Percentiles rank a stretch among this genome's conserved stretches.
These are phyloP conservation scores for Geotrichum reessii DNA, from an alignment of 1,139 yeast genomes.

Conservation along the genomic window DNA sequence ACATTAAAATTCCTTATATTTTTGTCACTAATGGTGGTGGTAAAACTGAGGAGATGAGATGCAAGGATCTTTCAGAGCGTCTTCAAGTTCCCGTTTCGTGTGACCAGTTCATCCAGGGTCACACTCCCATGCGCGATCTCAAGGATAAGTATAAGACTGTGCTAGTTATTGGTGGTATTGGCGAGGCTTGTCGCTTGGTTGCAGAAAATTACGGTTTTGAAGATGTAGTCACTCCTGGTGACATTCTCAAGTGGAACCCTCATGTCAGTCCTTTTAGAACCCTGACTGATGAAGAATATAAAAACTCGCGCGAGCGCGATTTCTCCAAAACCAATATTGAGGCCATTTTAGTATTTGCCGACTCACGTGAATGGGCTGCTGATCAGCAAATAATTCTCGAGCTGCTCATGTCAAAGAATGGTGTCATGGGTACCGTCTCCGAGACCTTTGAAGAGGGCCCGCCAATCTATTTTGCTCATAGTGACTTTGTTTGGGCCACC, in stretches of 20 bases:
- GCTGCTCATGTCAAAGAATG: conserved; percentile 63
- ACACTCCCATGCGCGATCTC: conserved; percentile 81
- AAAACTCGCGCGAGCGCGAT: conserved; percentile 53
- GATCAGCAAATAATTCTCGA: conserved; percentile 84
- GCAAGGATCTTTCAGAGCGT: conserved; percentile 58
- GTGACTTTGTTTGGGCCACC: conserved; percentile 86
- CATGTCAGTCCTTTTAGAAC: conserved; percentile 76
- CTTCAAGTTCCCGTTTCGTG: conserved; percentile 57
- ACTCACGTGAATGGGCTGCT: conserved; percentile 83
- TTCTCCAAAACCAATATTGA: conserved; percentile 59
- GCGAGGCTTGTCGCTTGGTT: conserved; percentile 73
- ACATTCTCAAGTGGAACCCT: conserved; percentile 79
- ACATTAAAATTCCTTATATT: conserved; percentile 76
- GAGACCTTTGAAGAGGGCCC: conserved; percentile 72
- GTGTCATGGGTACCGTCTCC: conserved; percentile 75
- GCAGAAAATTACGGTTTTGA: conserved; percentile 74
- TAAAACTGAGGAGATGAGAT: conserved; percentile 65
- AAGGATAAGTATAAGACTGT: conserved; percentile 62
- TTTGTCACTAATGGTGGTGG: conserved; percentile 91
- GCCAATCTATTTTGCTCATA: conserved; percentile 75
- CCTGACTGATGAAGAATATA: conserved; percentile 62
- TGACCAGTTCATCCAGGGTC: conserved; percentile 82
- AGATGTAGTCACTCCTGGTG: conserved; percentile 72
- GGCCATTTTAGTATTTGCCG: conserved; percentile 74
- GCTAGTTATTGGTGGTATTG: conserved; percentile 78